Evolutionary conservation across 441 rosid species (phyloP).

Genomic region (Pelargonium myrrhifolium): DNA sequence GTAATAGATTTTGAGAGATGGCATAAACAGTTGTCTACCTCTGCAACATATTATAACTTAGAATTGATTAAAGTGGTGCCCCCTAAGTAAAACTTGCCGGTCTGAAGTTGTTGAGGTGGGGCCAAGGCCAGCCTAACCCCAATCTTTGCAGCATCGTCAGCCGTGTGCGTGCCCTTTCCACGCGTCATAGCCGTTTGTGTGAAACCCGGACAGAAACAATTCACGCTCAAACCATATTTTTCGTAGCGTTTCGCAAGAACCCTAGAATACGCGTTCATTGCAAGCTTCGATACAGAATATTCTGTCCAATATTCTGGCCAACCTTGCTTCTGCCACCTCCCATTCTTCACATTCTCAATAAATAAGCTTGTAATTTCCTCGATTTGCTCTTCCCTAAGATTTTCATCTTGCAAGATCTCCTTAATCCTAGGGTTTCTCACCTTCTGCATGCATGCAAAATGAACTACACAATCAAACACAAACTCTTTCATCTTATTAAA

Average conservation of each 20-base stretch:
- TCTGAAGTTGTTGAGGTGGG: slow-evolving; percentile 37
- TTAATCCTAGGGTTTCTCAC: slow-evolving; percentile 47
- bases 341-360: slow-evolving; percentile 40
- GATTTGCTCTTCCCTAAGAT: slow-evolving; percentile 39
- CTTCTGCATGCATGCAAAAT: slow-evolving; percentile 45
- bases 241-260: slow-evolving; percentile 45
- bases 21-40: too few species aligned
- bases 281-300: slow-evolving; percentile 78
- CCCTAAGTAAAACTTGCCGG: slow-evolving; percentile 50
- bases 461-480: not conserved
- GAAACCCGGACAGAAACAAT: slow-evolving; percentile 80
- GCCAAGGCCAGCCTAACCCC: slow-evolving; percentile 43
- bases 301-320: slow-evolving; percentile 89
- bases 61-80: slow-evolving; percentile 29
- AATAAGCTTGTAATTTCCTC: slow-evolving; percentile 37
- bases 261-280: slow-evolving; percentile 63
- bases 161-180: slow-evolving; percentile 61
- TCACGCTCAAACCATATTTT: slow-evolving; percentile 39
- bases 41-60: slow-evolving; percentile 19
- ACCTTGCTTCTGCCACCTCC: slow-evolving; percentile 59
- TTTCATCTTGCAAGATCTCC: slow-evolving; percentile 34
- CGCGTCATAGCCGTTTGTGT: slow-evolving; percentile 75
- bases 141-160: slow-evolving; percentile 44
- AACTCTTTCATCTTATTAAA: too few species aligned
- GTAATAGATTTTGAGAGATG: too few species aligned